phyloP scores from a whole-genome alignment of 2,329 filamentous ascomycete species.

The Ophiostoma tasmaniense region DNA sequence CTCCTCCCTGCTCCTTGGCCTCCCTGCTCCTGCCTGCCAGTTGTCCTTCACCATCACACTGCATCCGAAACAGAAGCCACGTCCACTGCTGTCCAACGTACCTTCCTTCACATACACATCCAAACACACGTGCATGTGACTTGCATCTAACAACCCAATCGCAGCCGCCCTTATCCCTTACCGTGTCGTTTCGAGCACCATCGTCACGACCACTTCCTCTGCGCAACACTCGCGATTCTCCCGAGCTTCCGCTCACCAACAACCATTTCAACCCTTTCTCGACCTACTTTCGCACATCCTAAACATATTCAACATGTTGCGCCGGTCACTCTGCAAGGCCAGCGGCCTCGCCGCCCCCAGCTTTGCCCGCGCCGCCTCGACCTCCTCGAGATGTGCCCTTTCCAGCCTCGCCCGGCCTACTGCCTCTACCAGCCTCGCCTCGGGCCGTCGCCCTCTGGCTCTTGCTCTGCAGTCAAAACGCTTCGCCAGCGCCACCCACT shows the following conservation, averaged over 20 bases:
- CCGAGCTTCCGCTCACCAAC: conserved; percentile 15
- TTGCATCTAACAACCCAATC: not conserved
- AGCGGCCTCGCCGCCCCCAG: conserved; percentile 15
- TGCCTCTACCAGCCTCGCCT: conserved; percentile 26
- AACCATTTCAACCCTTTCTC: conserved; percentile 2
- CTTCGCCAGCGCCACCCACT: conserved; percentile 47
- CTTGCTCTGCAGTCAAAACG: conserved; percentile 37
- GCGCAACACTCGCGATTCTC: conserved; percentile 10
- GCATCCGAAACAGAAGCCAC: conserved; percentile 1
- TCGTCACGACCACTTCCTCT: conserved; percentile 11
- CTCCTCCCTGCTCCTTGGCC: not conserved
- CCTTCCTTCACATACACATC: not conserved
- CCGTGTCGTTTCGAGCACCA: not conserved
- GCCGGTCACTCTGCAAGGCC: conserved; percentile 20
- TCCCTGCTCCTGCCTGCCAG: conserved; percentile 1
- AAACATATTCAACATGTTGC: conserved; percentile 15
- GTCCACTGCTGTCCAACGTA: not conserved
- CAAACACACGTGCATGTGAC: not conserved
- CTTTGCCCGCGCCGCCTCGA: conserved; percentile 12
- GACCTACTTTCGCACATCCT: not conserved
- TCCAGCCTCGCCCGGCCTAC: conserved; percentile 11
- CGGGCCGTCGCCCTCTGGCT: conserved; percentile 43
- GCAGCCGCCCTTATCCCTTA: not conserved
- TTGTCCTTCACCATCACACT: not conserved
- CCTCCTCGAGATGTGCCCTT: conserved; percentile 11